Evolutionary conservation across 2,329 filamentous ascomycete species (phyloP), one percentile per base, ranked within the genome.

Genomic region (Exophiala mesophila): DNA sequence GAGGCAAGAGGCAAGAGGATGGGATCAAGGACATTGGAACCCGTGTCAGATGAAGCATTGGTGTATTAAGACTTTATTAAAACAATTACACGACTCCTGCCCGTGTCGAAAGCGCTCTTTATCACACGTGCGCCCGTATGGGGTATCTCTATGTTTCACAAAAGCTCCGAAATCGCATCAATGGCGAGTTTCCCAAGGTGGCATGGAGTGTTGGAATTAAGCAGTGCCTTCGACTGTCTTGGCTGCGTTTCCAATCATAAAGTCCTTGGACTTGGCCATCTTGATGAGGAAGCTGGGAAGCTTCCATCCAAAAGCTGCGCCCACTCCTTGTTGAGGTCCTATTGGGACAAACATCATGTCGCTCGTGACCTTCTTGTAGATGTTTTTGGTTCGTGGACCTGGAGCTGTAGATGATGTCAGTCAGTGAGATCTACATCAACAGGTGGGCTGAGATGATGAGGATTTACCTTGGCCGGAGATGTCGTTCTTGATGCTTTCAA

Each of bases 331-430:
- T 16, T 51, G 55, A 24, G 57, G 57, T 5, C 66, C 66, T 12
- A 67, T 58, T 0, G 67, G 64, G 6, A 68, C 62, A 8, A 68
- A 44, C 32, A 64, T 60, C 20, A 61, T 59, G 45, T 64, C 60
- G 35, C 52, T 56, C 4, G 51, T 41, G 24, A 57, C 52, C 13
- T 55, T 56, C 49, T 63, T 63, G 49, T 59, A 63, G n/a, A 52
- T 40, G 30, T 62, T 61, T 31, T 56, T 52, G 33, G 47, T 54
- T 12, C 59, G 49, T 26, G 58, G 55, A 8, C 44, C 49, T 2
- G 50, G 40, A 32, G 53, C 56, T 42, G 39, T n/a, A 8, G n/a
- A n/a, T n/a, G n/a, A n/a, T n/a, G 8, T 1, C n/a, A 19, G 32
- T 50, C 34, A 54, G 51, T 35, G 9, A 39, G 3, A n/a, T n/a